Conservation (phyloP, 1,139 yeast species). For the Saccharomyces hybrid region DNA sequence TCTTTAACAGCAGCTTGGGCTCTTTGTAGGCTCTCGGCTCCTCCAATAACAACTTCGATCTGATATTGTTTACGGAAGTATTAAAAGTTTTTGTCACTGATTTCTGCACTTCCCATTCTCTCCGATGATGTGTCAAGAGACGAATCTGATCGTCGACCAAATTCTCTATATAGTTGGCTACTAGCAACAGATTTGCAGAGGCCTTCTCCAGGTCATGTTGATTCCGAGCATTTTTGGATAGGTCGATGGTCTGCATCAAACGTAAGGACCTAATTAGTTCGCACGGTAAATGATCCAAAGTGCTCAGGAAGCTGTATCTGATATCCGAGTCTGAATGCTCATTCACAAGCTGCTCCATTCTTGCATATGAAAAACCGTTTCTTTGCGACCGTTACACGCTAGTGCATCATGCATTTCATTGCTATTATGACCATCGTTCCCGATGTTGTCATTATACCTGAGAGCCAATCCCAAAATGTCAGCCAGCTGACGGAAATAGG, state of each 20-base stretch:
- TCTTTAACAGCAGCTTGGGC: constrained; percentile 10
- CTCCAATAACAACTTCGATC: neutral
- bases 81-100: constrained; percentile 2
- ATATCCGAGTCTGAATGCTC: constrained; percentile 15
- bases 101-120: neutral
- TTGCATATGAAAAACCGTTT: neutral
- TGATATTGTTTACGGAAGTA: neutral
- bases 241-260: constrained; percentile 39
- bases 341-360: neutral
- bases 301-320: constrained; percentile 25
- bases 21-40: neutral
- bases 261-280: constrained; percentile 42
- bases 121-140: constrained; percentile 5
- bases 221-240: constrained; percentile 6
- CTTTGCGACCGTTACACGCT: neutral
- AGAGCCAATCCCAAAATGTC: neutral
- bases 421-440: neutral
- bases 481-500: neutral
- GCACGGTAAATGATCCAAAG: constrained; percentile 44
- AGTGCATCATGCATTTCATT: neutral
- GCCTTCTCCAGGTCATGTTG: constrained; percentile 4
- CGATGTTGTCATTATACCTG: neutral
- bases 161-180: constrained; percentile 1
- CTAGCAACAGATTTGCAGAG: neutral
- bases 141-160: constrained; percentile 1